Conservation (phyloP, 2,329 filamentous ascomycete species). For the Exophiala aquamarina region DNA sequence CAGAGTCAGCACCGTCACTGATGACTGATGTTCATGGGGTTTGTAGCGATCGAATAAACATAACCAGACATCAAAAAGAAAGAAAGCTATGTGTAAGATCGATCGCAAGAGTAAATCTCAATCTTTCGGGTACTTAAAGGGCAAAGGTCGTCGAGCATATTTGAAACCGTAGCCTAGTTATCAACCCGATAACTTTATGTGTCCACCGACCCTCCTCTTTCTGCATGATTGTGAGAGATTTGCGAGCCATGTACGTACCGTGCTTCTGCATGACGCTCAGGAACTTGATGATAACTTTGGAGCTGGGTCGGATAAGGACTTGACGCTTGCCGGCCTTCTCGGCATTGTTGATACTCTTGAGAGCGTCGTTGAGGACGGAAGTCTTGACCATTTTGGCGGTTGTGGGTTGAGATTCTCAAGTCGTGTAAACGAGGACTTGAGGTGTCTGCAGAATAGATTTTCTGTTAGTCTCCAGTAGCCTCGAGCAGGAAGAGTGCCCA, state of each 20-base stretch:
- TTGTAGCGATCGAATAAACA: conserved; percentile 95
- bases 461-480: conserved; percentile 65
- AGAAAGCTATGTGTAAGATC: conserved; percentile 90
- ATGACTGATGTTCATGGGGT: conserved; percentile 4
- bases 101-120: conserved; percentile 61
- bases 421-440: conserved; percentile 50
- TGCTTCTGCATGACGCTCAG: conserved; percentile 98
- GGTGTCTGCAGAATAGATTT: conserved; percentile 53
- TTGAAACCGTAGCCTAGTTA: conserved; percentile 99
- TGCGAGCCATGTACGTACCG: conserved; percentile 69
- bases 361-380: conserved; percentile 98
- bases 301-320: conserved; percentile 94
- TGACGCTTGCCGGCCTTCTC: conserved; percentile 99
- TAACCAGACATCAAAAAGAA: conserved; percentile 68
- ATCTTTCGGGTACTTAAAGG: conserved; percentile 99
- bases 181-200: conserved; percentile 74
- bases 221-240: conserved; percentile 4
- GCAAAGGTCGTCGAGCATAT: conserved; percentile 78
- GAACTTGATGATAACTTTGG: conserved; percentile 99
- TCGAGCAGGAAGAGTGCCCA: conserved; percentile 69
- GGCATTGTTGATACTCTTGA: conserved; percentile 99
- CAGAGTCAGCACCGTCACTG: conserved; percentile 49
- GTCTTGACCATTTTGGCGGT: conserved; percentile 91
- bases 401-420: conserved; percentile 53
- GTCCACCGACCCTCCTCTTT: conserved; percentile 20